Conservation (phyloP, 139 green algal species). For the Chlorokybus atmophyticus region DNA sequence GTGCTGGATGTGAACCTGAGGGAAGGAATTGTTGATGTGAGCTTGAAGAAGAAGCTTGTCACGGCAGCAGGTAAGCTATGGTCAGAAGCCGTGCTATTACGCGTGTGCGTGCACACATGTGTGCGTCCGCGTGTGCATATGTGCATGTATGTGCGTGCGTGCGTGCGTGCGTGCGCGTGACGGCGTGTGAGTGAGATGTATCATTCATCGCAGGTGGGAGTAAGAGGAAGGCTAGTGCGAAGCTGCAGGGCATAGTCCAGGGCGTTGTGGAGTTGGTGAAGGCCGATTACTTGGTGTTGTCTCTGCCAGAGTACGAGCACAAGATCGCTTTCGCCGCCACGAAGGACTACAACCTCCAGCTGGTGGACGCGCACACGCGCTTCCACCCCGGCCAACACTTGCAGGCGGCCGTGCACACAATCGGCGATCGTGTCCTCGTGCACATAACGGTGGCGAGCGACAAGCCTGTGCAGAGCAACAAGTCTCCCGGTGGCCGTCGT, state of each 20-base stretch:
- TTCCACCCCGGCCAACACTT: slow-evolving; percentile 19
- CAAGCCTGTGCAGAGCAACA: slow-evolving; percentile 14
- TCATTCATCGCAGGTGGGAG: too few species aligned
- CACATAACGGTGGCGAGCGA: slow-evolving; percentile 5
- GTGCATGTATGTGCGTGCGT: too few species aligned
- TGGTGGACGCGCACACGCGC: slow-evolving; percentile 10
- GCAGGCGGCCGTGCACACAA: not conserved
- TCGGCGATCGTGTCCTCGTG: not conserved
- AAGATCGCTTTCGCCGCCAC: slow-evolving; percentile 47
- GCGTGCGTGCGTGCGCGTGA: too few species aligned
- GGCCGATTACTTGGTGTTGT: slow-evolving; percentile 46
- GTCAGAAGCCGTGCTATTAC: too few species aligned
- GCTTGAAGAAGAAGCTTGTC: slow-evolving; percentile 5
- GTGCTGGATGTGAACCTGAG: slow-evolving; percentile 57
- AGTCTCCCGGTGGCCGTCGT: too few species aligned
- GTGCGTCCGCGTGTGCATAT: too few species aligned
- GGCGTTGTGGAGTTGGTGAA: slow-evolving; percentile 49
- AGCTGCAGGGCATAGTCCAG: slow-evolving; percentile 13
- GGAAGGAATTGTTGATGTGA: slow-evolving; percentile 62
- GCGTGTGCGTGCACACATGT: too few species aligned
- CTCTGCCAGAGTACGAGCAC: slow-evolving; percentile 28
- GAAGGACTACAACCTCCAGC: slow-evolving; percentile 50
- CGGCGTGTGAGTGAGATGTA: too few species aligned
- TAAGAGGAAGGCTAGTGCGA: slow-evolving; percentile 10
- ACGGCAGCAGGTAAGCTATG: not conserved